Evolutionary conservation across 208 protist species (phyloP).

Genomic region (Crithidia thermophila): DNA sequence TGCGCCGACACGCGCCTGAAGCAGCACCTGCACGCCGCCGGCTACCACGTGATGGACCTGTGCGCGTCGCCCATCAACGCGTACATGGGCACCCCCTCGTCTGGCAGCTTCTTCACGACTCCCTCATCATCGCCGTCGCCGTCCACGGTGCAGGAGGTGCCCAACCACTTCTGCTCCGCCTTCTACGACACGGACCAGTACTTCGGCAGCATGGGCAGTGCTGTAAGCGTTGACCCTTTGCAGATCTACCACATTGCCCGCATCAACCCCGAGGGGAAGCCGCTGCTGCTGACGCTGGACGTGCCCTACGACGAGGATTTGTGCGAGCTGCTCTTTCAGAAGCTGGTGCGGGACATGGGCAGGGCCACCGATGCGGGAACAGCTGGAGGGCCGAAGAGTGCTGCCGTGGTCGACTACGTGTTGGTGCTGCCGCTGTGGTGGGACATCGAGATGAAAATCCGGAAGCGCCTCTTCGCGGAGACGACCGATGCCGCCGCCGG

Average conservation of each 20-base stretch:
- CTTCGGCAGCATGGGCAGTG: slow-evolving; percentile 88
- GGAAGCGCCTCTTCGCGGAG: slow-evolving; percentile 67
- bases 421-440: slow-evolving; percentile 89
- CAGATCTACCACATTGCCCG: slow-evolving; percentile 31
- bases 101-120: slow-evolving; percentile 1
- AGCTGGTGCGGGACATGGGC: slow-evolving; percentile 73
- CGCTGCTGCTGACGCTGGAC: slow-evolving; percentile 84
- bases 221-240: slow-evolving; percentile 59
- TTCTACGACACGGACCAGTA: slow-evolving; percentile 86
- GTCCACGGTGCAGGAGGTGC: slow-evolving; percentile 38
- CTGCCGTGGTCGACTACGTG: slow-evolving; percentile 67
- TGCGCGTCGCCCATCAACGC: slow-evolving; percentile 91
- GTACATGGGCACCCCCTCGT: slow-evolving; percentile 68
- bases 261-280: slow-evolving; percentile 42
- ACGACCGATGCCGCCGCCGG: not conserved
- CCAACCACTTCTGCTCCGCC: slow-evolving; percentile 85
- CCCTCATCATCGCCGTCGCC: not conserved
- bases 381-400: not conserved
- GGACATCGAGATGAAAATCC: slow-evolving; percentile 64
- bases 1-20: slow-evolving; percentile 86
- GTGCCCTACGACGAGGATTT: slow-evolving; percentile 91
- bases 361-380: not conserved
- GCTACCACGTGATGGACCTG: slow-evolving; percentile 87
- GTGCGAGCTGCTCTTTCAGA: slow-evolving; percentile 84
- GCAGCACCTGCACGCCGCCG: slow-evolving; percentile 73